Percentiles rank a stretch among this genome's conserved stretches.
Conservation (phyloP, 2,329 filamentous ascomycete genomes). For the Ophiostoma perfectum region DNA sequence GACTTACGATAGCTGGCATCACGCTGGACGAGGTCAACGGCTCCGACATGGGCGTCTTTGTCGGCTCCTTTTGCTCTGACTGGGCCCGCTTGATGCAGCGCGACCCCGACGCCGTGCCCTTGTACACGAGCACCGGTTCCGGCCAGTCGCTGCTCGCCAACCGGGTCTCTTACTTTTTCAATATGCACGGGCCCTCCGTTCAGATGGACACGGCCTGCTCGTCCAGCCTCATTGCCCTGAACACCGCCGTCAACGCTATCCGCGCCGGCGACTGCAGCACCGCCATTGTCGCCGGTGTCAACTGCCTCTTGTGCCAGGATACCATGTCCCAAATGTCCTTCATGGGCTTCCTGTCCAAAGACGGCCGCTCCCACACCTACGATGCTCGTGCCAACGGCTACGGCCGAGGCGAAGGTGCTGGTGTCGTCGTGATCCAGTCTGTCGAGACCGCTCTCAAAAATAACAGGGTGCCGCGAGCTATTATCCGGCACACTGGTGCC, state of each 20-base stretch:
- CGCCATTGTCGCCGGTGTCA: too few relatives aligned
- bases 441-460: too few relatives aligned
- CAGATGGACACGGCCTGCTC: not conserved
- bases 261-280: not conserved
- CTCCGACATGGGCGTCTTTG: not conserved
- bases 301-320: too few relatives aligned
- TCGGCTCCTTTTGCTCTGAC: not conserved
- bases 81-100: not conserved
- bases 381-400: not conserved
- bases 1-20: not conserved
- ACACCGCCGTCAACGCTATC: not conserved
- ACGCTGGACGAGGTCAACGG: not conserved
- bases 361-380: not conserved
- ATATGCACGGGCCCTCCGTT: not conserved
- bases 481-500: not conserved
- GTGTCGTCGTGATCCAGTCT: not conserved
- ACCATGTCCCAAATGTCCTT: too few relatives aligned
- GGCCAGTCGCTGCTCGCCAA: not conserved
- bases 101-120: not conserved
- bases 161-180: not conserved
- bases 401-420: not conserved
- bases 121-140: not conserved
- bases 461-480: not conserved
- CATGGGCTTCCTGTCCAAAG: not conserved
- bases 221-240: not conserved